Conservation (phyloP, 1,139 yeast genomes). For the Yamadazyma trypodendri region DNA sequence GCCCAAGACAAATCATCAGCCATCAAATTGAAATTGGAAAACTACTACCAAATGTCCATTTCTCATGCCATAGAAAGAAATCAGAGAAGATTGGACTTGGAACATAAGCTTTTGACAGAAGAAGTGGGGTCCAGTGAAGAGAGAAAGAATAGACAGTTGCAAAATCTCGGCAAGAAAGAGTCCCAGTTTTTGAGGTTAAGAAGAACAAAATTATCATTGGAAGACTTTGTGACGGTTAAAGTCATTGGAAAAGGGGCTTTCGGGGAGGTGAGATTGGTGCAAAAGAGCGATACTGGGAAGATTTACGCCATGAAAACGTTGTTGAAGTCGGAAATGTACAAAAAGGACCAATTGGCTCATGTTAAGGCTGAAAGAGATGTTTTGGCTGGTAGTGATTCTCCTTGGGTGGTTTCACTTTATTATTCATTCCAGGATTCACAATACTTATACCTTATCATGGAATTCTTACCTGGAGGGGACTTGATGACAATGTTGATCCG, state of each 20-base stretch:
- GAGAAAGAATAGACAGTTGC: conserved; percentile 69
- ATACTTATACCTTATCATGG: conserved; percentile 77
- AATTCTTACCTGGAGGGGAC: conserved; percentile 83
- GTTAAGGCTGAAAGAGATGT: conserved; percentile 87
- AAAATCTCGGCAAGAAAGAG: conserved; percentile 70
- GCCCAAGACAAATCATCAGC: conserved; percentile 77
- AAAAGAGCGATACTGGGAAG: conserved; percentile 77
- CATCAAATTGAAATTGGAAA: conserved; percentile 67
- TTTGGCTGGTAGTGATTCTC: conserved; percentile 80
- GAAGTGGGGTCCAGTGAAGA: conserved; percentile 66
- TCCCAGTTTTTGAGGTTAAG: conserved; percentile 73
- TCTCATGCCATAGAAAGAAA: conserved; percentile 80
- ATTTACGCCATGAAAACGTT: conserved; percentile 84
- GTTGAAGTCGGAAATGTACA: conserved; percentile 77
- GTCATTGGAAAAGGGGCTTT: conserved; percentile 88
- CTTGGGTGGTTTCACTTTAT: conserved; percentile 82
- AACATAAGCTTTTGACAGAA: conserved; percentile 62
- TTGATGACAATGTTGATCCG: conserved; percentile 84
- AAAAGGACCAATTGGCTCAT: conserved; percentile 79
- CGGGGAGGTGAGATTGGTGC: conserved; percentile 83
- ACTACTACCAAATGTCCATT: conserved; percentile 73
- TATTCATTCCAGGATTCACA: conserved; percentile 80
- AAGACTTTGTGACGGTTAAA: conserved; percentile 75
- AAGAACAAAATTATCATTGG: conserved; percentile 70
- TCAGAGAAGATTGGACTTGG: conserved; percentile 73